A percentile compares a stretch with the other conserved stretches of the same genome.
Evolutionary conservation across 352 stramenopile species (phyloP).

Genomic region (Pythium folliculosum): DNA sequence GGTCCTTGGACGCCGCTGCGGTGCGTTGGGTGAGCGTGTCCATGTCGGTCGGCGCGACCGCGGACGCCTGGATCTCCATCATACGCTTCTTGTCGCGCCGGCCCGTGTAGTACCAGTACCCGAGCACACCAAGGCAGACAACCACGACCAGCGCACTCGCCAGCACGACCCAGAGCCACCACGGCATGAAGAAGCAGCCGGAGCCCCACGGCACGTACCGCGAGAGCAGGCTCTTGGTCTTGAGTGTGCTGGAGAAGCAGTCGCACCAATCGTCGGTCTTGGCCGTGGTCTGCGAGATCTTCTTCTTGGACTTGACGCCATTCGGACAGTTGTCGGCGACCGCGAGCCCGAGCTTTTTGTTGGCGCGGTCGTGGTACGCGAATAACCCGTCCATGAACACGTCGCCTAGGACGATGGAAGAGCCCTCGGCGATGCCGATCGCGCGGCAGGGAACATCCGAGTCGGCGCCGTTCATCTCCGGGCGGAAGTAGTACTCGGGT

Average conservation of each 20-base stretch:
- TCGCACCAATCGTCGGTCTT: constrained; percentile 59
- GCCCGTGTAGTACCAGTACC: constrained; percentile 56
- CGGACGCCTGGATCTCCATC: constrained; percentile 7
- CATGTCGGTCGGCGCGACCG: constrained; percentile 14
- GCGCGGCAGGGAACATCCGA: constrained; percentile 58
- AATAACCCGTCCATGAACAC: constrained; percentile 88
- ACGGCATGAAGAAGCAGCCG: constrained; percentile 83
- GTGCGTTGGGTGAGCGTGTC: constrained; percentile 4
- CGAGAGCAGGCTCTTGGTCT: constrained; percentile 56
- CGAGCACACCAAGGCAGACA: constrained; percentile 51
- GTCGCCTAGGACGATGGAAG: constrained; percentile 67
- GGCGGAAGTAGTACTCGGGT: constrained; percentile 82
- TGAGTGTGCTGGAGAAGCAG: constrained; percentile 69
- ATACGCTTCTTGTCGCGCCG: constrained; percentile 14
- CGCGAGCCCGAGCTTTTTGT: constrained; percentile 59
- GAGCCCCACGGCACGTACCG: constrained; percentile 60
- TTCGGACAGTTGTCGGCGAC: constrained; percentile 82
- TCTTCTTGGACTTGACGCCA: constrained; percentile 72
- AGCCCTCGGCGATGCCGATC: constrained; percentile 77
- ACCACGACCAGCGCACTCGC: constrained; percentile 58
- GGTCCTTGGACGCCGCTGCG: constrained; percentile 2
- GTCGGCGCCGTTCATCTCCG: constrained; percentile 72
- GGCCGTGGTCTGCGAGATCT: constrained; percentile 43
- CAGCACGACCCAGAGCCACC: constrained; percentile 86
- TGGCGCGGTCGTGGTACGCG: constrained; percentile 68